These are phyloP conservation scores for Xerocomus spinulosus DNA, from an alignment of 768 basidiomycete species.

Conservation along the genomic window DNA sequence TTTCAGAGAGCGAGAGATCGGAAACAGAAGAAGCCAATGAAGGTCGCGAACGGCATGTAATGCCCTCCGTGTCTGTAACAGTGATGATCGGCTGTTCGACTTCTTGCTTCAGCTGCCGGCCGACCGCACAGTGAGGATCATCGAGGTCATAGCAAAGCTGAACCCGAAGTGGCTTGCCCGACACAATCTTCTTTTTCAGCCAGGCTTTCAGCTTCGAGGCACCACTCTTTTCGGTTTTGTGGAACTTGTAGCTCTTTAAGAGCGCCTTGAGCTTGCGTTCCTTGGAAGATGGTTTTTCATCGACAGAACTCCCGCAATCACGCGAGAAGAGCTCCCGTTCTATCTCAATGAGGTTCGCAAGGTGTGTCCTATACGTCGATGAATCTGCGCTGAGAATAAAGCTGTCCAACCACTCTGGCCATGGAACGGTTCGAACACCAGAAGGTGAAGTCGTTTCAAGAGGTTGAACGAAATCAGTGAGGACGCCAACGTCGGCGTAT, in stretches of 20 bases:
- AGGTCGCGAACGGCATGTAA: slow-evolving; percentile 12
- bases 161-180: slow-evolving; percentile 34
- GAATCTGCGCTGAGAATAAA: slow-evolving; percentile 34
- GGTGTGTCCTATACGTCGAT: slow-evolving; percentile 33
- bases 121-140: slow-evolving; percentile 38
- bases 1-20: slow-evolving; percentile 27
- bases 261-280: slow-evolving; percentile 40
- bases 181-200: slow-evolving; percentile 55
- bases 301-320: slow-evolving; percentile 16
- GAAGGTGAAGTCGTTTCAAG: slow-evolving; percentile 18
- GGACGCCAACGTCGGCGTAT: slow-evolving; percentile 17
- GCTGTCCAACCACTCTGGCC: slow-evolving; percentile 40
- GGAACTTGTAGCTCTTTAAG: slow-evolving; percentile 40
- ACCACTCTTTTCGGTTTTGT: slow-evolving; percentile 33
- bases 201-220: slow-evolving; percentile 56
- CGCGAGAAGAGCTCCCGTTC: slow-evolving; percentile 31
- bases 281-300: slow-evolving; percentile 24
- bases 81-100: slow-evolving; percentile 12
- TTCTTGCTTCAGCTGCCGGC: slow-evolving; percentile 32
- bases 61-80: slow-evolving; percentile 24
- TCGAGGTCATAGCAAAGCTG: slow-evolving; percentile 41
- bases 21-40: slow-evolving; percentile 3
- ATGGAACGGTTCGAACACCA: slow-evolving; percentile 31
- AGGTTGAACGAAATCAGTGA: slow-evolving; percentile 16
- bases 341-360: slow-evolving; percentile 34